Conservation (phyloP, 495 filamentous ascomycete species). For the Podospora appendiculata region DNA sequence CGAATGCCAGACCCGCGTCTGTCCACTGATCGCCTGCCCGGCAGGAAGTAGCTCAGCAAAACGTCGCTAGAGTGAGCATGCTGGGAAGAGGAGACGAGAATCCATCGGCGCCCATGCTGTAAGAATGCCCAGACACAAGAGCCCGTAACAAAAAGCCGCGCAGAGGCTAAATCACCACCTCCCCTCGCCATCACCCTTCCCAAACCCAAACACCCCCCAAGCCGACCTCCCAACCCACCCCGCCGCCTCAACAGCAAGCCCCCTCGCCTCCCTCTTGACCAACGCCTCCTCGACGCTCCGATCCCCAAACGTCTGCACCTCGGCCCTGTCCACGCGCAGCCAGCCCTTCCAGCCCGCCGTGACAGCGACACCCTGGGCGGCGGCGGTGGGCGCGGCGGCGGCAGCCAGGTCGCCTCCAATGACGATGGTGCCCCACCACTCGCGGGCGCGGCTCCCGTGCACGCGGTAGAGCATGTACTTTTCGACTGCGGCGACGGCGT, state of each 20-base stretch:
- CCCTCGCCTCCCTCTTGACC: constrained; percentile 9
- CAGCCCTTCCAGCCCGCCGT: constrained; percentile 41
- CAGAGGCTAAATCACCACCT: neutral
- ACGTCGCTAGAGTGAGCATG: no score
- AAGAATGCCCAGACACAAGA: no score
- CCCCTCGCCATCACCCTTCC: neutral
- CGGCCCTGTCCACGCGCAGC: constrained; percentile 37
- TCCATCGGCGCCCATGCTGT: no score
- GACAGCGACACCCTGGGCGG: constrained; percentile 17
- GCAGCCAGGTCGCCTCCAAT: constrained; percentile 24
- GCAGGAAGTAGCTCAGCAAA: no score
- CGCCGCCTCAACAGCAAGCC: constrained; percentile 12
- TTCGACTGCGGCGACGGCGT: constrained; percentile 24
- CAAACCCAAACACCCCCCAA: constrained; percentile 20
- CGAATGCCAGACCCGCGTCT: no score
- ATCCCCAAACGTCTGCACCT: constrained; percentile 14
- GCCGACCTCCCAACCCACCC: constrained; percentile 20
- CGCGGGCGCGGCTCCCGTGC: constrained; percentile 34
- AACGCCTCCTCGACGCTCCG: constrained; percentile 14
- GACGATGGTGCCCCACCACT: constrained; percentile 44
- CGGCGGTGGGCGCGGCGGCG: neutral
- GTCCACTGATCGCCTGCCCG: no score
- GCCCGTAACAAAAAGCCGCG: no score
- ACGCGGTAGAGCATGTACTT: constrained; percentile 41
- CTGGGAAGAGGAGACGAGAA: no score